Conservation (phyloP, 75 land plant genomes). For the Chamaecyparis obtusa region DNA sequence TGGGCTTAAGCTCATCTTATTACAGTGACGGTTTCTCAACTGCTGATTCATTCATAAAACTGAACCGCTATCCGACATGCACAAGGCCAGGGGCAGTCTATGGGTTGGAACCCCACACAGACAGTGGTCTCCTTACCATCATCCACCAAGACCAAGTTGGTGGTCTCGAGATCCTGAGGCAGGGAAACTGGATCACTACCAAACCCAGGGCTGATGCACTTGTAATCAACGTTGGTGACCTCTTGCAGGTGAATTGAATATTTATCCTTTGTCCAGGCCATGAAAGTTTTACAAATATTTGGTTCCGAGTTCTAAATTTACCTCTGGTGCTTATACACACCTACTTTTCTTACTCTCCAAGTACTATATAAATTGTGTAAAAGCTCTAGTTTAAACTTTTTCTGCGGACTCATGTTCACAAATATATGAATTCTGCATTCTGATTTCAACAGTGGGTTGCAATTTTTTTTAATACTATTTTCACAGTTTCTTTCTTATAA, state of each 20-base stretch:
- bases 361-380: too few species aligned
- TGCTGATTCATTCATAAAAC: conserved; percentile 6
- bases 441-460: too few species aligned
- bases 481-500: too few species aligned
- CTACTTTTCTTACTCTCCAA: too few species aligned
- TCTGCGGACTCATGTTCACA: too few species aligned
- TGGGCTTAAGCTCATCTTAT: conserved; percentile 16
- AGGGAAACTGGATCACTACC: conserved; percentile 27
- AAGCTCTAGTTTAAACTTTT: too few species aligned
- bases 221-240: conserved; percentile 31
- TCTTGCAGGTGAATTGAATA: conserved; percentile 2
- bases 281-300: too few species aligned
- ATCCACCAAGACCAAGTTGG: conserved; percentile 29
- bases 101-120: conserved; percentile 34
- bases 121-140: conserved; percentile 28
- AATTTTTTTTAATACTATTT: too few species aligned
- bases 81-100: conserved; percentile 24
- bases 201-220: conserved; percentile 27
- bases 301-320: background rate
- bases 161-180: conserved; percentile 30
- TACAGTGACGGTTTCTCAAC: conserved; percentile 15
- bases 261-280: background rate
- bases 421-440: too few species aligned
- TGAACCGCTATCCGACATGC: conserved; percentile 29
- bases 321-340: background rate